These are phyloP conservation scores for Calonectria fujianensis DNA, from an alignment of 2,329 filamentous ascomycete species.

Conservation along the genomic window DNA sequence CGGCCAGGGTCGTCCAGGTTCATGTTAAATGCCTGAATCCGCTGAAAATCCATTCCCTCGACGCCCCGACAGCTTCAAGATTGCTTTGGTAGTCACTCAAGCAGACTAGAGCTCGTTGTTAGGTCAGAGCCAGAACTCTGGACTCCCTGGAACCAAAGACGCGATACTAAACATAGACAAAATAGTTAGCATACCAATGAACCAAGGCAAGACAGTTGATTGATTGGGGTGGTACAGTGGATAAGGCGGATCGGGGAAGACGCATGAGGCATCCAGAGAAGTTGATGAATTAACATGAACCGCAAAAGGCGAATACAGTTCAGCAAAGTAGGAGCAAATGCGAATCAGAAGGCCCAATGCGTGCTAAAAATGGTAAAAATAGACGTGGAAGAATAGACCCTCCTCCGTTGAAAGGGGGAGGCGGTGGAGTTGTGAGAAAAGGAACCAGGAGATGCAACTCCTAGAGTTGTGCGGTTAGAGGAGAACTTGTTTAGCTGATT, in stretches of 20 bases:
- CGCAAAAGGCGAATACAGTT: no score
- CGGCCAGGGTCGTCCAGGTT: background rate
- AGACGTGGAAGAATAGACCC: background rate
- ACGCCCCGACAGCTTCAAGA: background rate
- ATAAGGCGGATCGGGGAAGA: background rate
- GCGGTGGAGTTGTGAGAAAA: background rate
- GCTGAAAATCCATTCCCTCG: conserved; percentile 16
- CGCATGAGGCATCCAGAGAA: background rate
- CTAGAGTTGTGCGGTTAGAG: background rate
- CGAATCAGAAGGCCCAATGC: background rate
- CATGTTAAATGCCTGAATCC: background rate
- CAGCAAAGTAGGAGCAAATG: background rate
- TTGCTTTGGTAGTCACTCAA: no score
- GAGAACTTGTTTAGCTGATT: background rate
- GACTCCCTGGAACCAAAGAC: background rate
- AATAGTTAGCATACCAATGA: background rate
- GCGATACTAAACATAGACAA: background rate
- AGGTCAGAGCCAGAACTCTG: no score
- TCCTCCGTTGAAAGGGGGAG: no score
- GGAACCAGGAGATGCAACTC: conserved; percentile 6
- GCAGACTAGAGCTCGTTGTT: background rate
- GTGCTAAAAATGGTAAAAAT: background rate
- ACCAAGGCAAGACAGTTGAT: background rate
- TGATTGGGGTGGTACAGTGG: background rate
- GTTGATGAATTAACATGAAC: background rate